Evolutionary conservation across 192 early-diverging fungal species (phyloP).

Genomic region (Entomortierella beljakovae): DNA sequence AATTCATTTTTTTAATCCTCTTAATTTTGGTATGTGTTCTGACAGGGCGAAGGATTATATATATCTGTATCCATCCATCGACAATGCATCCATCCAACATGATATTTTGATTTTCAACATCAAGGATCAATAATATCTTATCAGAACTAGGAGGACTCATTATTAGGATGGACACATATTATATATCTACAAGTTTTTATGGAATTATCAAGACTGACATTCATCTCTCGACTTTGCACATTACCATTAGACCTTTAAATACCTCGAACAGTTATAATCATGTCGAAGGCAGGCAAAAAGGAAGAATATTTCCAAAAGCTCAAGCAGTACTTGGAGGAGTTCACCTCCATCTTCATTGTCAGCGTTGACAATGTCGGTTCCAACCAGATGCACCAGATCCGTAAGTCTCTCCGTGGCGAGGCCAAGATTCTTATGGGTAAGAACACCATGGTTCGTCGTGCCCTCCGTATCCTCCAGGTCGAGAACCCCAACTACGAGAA

Average conservation of each 20-base stretch:
- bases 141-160: too few relatives aligned
- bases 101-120: background rate
- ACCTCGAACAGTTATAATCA: constrained; percentile 81
- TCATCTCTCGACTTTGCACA: background rate
- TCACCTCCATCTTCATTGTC: constrained; percentile 99
- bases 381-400: constrained; percentile 99
- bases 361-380: constrained; percentile 99
- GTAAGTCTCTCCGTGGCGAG: constrained; percentile 88
- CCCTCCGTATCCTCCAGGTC: constrained; percentile 67
- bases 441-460: constrained; percentile 99
- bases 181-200: too few relatives aligned
- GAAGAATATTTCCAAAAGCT: constrained; percentile 97
- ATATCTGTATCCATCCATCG: constrained; percentile 36
- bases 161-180: too few relatives aligned
- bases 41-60: constrained; percentile 3
- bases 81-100: constrained; percentile 4
- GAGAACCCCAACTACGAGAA: constrained; percentile 90
- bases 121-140: too few relatives aligned
- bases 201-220: background rate
- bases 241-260: constrained; percentile 57
- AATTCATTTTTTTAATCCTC: constrained; percentile 50
- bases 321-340: constrained; percentile 86
- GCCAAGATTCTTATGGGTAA: constrained; percentile 99
- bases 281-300: constrained; percentile 99
- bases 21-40: constrained; percentile 54